Evolutionary conservation across 768 basidiomycete genomes (phyloP).

Genomic region (Austroboletus eburneus): DNA sequence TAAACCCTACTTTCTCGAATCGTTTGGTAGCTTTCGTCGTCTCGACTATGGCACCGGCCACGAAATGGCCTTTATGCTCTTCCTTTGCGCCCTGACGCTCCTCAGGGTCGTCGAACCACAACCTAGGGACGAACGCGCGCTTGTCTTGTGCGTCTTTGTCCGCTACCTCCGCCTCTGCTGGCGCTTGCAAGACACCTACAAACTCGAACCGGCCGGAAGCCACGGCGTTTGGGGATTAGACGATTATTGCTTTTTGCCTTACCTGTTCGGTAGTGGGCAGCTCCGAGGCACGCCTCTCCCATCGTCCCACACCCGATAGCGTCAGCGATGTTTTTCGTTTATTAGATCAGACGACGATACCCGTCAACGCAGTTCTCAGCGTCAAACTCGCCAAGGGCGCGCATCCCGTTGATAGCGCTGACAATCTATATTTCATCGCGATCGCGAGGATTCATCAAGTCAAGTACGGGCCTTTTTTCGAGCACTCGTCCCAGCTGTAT

Average conservation of each 20-base stretch:
- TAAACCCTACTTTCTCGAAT: constrained; percentile 71
- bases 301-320: neutral
- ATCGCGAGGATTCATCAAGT: constrained; percentile 76
- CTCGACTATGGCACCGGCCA: constrained; percentile 98
- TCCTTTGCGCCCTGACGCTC: constrained; percentile 69
- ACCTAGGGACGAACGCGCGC: constrained; percentile 55
- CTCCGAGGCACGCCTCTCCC: constrained; percentile 56
- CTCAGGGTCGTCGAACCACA: constrained; percentile 58
- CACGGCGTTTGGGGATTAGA: constrained; percentile 99
- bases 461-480: constrained; percentile 85
- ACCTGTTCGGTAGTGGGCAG: constrained; percentile 89
- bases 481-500: constrained; percentile 87
- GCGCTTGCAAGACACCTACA: constrained; percentile 83
- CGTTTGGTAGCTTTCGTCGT: constrained; percentile 87
- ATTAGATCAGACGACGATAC: constrained; percentile 58
- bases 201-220: constrained; percentile 92
- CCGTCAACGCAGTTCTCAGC: constrained; percentile 61
- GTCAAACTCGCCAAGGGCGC: constrained; percentile 36
- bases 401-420: constrained; percentile 28
- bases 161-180: constrained; percentile 82
- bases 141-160: constrained; percentile 60
- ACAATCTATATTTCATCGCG: constrained; percentile 79
- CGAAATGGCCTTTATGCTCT: constrained; percentile 82
- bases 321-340: constrained; percentile 1
- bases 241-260: constrained; percentile 85